Percentiles rank a stretch among this genome's conserved stretches.
These are phyloP conservation scores for Colletotrichum chrysophilum DNA, from an alignment of 2,329 filamentous ascomycete species.

Conservation along the genomic window DNA sequence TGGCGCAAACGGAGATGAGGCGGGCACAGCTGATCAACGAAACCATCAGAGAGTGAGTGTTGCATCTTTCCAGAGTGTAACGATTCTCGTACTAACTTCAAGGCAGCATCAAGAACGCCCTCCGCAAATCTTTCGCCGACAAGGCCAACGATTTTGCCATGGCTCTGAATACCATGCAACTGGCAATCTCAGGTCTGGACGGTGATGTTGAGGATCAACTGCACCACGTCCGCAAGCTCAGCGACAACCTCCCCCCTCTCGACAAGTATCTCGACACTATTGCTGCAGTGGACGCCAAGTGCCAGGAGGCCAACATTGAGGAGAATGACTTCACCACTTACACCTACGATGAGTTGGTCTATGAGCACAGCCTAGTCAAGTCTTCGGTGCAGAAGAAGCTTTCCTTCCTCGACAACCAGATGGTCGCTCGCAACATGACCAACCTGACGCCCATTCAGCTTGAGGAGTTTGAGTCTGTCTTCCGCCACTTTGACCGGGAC, in stretches of 20 bases:
- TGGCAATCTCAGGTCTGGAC: slow-evolving; percentile 95
- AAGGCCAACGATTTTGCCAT: slow-evolving; percentile 98
- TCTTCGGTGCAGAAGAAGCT: slow-evolving; percentile 95
- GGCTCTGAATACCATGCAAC: slow-evolving; percentile 90
- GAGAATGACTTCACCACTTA: slow-evolving; percentile 99
- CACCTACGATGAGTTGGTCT: slow-evolving; percentile 93
- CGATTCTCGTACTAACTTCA: slow-evolving; percentile 29
- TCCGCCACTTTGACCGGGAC: slow-evolving; percentile 96
- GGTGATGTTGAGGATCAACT: slow-evolving; percentile 96
- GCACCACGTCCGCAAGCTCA: slow-evolving; percentile 83
- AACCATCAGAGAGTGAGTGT: slow-evolving; percentile 85
- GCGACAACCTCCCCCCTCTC: slow-evolving; percentile 85
- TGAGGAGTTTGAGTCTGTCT: slow-evolving; percentile 98
- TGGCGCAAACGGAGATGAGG: slow-evolving; percentile 85
- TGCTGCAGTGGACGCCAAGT: slow-evolving; percentile 83
- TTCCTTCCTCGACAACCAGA: slow-evolving; percentile 96
- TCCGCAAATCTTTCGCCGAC: slow-evolving; percentile 92
- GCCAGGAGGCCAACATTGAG: slow-evolving; percentile 95
- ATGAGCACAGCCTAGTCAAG: slow-evolving; percentile 91
- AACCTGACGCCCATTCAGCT: slow-evolving; percentile 98
- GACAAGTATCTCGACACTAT: slow-evolving; percentile 91
- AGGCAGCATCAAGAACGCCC: slow-evolving; percentile 85
- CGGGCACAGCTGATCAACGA: slow-evolving; percentile 96
- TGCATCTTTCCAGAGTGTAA: slow-evolving; percentile 28
- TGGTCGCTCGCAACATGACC: slow-evolving; percentile 98